A percentile compares a stretch with the other conserved stretches of the same genome.
Evolutionary conservation across 208 protist species (phyloP).

Genomic region (Trypanosoma caninum): DNA sequence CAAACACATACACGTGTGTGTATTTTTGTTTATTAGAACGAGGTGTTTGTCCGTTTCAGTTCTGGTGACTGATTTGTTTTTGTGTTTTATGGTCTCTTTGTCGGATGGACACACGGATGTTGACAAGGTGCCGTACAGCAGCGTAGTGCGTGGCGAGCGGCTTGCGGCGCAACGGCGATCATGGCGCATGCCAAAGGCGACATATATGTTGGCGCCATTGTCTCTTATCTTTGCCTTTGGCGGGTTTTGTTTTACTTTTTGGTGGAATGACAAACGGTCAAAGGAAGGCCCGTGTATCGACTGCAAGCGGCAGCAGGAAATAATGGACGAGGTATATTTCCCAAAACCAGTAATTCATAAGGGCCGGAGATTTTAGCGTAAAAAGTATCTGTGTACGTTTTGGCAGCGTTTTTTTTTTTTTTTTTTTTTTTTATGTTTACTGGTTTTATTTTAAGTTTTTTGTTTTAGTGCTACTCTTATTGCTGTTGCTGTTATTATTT

Average conservation of each 20-base stretch:
- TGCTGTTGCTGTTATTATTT: constrained; percentile 1
- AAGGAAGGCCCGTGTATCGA: constrained; percentile 70
- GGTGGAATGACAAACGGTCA: constrained; percentile 62
- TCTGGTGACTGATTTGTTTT: constrained; percentile 1
- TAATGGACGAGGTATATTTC: constrained; percentile 81
- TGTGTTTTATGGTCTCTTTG: constrained; percentile 4
- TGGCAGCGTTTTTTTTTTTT: background rate
- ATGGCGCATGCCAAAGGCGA: constrained; percentile 20
- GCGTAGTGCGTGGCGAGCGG: constrained; percentile 8
- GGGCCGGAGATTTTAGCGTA: constrained; percentile 49
- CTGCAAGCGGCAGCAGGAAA: constrained; percentile 78
- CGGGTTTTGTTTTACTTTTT: constrained; percentile 65
- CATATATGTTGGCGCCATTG: constrained; percentile 45
- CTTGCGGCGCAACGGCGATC: background rate
- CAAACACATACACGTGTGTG: too few species aligned
- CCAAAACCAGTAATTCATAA: constrained; percentile 51
- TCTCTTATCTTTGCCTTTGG: constrained; percentile 55
- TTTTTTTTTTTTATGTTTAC: constrained; percentile 3
- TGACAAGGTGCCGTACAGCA: constrained; percentile 17
- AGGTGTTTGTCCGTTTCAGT: constrained; percentile 1
- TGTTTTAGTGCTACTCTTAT: background rate
- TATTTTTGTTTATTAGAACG: too few species aligned
- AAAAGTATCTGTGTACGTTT: too few species aligned
- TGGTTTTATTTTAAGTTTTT: constrained; percentile 8
- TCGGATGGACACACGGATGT: background rate